Evolutionary conservation across 495 filamentous ascomycete species (phyloP).

Genomic region (Aspergillus mulundensis): DNA sequence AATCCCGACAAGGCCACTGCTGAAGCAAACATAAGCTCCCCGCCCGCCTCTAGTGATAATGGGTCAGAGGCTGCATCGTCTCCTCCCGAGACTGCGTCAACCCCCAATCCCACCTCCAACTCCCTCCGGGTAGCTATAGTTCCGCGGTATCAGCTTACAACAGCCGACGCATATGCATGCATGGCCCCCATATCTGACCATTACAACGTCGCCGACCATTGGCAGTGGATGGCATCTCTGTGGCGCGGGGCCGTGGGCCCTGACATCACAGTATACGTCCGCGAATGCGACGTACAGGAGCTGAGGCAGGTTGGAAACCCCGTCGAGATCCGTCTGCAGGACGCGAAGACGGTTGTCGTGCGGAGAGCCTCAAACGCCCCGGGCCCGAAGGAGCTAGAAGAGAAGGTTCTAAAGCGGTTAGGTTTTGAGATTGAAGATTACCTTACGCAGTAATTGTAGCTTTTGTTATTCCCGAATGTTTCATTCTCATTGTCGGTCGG

Average conservation of each 20-base stretch:
- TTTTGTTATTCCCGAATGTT: background rate
- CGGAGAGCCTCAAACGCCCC: conserved; percentile 37
- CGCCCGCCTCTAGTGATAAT: conserved; percentile 25
- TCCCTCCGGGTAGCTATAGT: conserved; percentile 66
- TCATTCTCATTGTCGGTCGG: background rate
- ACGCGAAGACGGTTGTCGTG: conserved; percentile 56
- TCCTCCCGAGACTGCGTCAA: conserved; percentile 16
- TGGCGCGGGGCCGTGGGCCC: conserved; percentile 86
- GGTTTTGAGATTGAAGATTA: conserved; percentile 84
- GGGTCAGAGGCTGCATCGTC: conserved; percentile 25
- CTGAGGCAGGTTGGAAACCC: conserved; percentile 36
- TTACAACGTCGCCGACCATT: conserved; percentile 83
- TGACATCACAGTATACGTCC: conserved; percentile 73
- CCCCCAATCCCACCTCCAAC: conserved; percentile 1
- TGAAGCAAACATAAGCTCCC: conserved; percentile 28
- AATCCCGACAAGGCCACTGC: conserved; percentile 29
- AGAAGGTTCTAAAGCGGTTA: conserved; percentile 64
- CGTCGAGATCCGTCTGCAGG: conserved; percentile 51
- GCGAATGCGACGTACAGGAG: conserved; percentile 44
- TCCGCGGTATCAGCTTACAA: conserved; percentile 71
- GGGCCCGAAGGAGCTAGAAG: conserved; percentile 47
- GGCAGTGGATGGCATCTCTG: conserved; percentile 96
- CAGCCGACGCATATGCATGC: conserved; percentile 68
- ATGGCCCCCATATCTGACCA: conserved; percentile 69
- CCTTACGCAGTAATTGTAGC: conserved; percentile 43